phyloP scores from a whole-genome alignment of 2,329 filamentous ascomycete species.

The Aspergillus unguis region DNA sequence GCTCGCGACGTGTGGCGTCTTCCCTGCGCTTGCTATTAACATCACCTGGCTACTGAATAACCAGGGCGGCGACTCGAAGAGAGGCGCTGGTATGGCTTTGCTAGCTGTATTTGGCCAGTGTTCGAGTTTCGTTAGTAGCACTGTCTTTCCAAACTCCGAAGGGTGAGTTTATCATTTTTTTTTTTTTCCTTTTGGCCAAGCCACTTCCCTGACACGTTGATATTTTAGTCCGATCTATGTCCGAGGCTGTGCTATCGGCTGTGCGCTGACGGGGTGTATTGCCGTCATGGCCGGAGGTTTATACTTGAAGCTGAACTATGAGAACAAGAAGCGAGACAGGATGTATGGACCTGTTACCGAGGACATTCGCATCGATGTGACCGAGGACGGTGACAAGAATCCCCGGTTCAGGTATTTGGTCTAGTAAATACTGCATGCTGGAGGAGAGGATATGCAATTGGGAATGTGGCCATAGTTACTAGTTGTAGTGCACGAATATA shows the following conservation, averaged over 20 bases:
- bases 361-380: constrained; percentile 23
- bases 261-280: constrained; percentile 23
- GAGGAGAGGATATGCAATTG: neutral
- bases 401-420: constrained; percentile 23
- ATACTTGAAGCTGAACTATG: constrained; percentile 15
- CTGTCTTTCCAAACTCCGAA: constrained; percentile 22
- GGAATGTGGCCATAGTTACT: no score
- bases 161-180: constrained; percentile 2
- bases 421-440: constrained; percentile 5
- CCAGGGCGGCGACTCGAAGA: constrained; percentile 25
- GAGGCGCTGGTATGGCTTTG: constrained; percentile 24
- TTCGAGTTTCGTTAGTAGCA: constrained; percentile 24
- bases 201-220: neutral
- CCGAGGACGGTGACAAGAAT: constrained; percentile 21
- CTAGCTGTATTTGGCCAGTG: constrained; percentile 25
- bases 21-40: constrained; percentile 23
- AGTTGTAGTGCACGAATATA: no score
- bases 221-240: constrained; percentile 18
- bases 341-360: constrained; percentile 19
- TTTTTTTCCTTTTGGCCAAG: neutral
- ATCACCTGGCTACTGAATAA: constrained; percentile 29
- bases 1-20: constrained; percentile 31
- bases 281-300: constrained; percentile 21
- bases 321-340: constrained; percentile 22
- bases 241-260: constrained; percentile 22